Conservation (phyloP, 805 yeast species). For the Debaryomyces prosopidis region DNA sequence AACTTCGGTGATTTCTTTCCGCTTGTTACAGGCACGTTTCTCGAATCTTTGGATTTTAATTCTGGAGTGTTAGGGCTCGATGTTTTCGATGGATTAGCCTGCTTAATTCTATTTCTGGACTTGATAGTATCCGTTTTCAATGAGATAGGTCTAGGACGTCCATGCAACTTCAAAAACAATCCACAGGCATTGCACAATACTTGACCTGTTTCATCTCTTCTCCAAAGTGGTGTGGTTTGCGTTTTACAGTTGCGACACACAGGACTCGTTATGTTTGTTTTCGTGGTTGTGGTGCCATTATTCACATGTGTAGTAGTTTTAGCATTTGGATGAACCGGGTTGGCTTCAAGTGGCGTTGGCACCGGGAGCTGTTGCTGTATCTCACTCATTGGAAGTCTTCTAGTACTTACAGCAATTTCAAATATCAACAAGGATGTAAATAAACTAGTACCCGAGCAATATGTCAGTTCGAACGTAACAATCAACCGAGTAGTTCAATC, state of each 20-base stretch:
- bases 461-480: too few relatives aligned
- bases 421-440: too few relatives aligned
- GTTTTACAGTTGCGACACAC: conserved; percentile 90
- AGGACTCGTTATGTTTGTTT: conserved; percentile 62
- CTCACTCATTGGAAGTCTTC: conserved; percentile 14
- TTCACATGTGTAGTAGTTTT: conserved; percentile 58
- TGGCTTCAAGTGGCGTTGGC: conserved; percentile 15
- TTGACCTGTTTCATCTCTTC: conserved; percentile 78
- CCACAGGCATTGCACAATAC: conserved; percentile 96
- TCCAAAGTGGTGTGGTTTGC: conserved; percentile 92
- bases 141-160: conserved; percentile 88
- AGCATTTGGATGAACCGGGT: conserved; percentile 59
- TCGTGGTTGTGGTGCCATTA: conserved; percentile 66
- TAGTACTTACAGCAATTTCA: not conserved
- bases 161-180: conserved; percentile 82
- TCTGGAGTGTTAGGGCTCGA: conserved; percentile 58
- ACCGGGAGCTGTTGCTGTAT: conserved; percentile 16
- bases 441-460: too few relatives aligned
- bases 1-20: conserved; percentile 26
- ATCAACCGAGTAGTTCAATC: too few relatives aligned
- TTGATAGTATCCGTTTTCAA: conserved; percentile 91
- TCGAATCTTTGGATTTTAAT: conserved; percentile 49
- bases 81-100: conserved; percentile 36
- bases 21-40: conserved; percentile 10
- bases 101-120: conserved; percentile 82